Percentiles rank a stretch among this genome's conserved stretches.
phyloP scores from a whole-genome alignment of 331 rosid species.

The Saraca asoca region DNA sequence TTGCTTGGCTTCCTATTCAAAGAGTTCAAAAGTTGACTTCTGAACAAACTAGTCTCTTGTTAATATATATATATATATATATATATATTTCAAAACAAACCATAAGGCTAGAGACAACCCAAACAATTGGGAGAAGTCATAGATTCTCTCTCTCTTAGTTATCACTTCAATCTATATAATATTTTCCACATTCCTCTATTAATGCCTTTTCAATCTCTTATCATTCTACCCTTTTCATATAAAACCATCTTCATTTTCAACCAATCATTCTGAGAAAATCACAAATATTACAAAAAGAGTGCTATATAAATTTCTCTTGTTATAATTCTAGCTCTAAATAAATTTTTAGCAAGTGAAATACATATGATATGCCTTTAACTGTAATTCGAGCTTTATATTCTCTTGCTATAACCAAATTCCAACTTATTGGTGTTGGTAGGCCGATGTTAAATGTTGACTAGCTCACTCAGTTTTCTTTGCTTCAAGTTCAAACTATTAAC shows the following conservation, averaged over 20 bases:
- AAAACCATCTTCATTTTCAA: not conserved
- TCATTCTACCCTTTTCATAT: not conserved
- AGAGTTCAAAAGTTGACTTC: too few relatives aligned
- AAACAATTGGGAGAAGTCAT: not conserved
- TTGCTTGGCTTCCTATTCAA: not conserved
- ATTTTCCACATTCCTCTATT: not conserved
- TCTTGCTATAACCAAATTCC: too few relatives aligned
- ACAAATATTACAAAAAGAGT: not conserved
- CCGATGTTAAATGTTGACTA: too few relatives aligned
- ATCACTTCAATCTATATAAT: not conserved
- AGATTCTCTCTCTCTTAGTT: not conserved
- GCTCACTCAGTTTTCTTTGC: too few relatives aligned
- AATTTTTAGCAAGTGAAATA: constrained; percentile 4
- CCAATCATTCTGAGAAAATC: constrained; percentile 2
- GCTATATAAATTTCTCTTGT: not conserved
- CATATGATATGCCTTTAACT: not conserved
- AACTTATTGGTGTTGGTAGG: too few relatives aligned
- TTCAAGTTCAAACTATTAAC: too few relatives aligned
- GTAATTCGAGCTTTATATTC: too few relatives aligned
- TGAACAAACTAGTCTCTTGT: too few relatives aligned
- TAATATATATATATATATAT: too few relatives aligned
- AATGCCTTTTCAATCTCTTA: not conserved
- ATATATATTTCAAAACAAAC: too few relatives aligned
- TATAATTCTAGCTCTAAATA: not conserved
- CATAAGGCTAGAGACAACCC: not conserved